Evolutionary conservation across 768 basidiomycete genomes (phyloP).

Genomic region (Boletellus emodensis): DNA sequence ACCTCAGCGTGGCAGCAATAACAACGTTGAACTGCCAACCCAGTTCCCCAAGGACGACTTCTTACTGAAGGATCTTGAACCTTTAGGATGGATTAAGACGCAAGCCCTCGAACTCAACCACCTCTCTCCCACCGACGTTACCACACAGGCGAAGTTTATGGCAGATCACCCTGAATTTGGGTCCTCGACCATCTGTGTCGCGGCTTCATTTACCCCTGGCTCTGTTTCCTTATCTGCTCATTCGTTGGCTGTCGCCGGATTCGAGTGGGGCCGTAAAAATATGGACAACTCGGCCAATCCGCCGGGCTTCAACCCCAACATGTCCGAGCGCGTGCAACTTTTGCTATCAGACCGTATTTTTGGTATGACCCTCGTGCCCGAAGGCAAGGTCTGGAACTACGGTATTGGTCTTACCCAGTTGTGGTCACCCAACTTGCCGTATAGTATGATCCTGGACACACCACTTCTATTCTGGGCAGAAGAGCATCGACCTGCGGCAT

Average conservation of each 20-base stretch:
- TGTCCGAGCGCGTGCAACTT: conserved; percentile 94
- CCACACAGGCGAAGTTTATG: conserved; percentile 95
- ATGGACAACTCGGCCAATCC: conserved; percentile 81
- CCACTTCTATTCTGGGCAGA: conserved; percentile 95
- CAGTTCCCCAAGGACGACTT: conserved; percentile 93
- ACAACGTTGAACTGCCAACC: conserved; percentile 84
- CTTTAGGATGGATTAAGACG: conserved; percentile 95
- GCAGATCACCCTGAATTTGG: conserved; percentile 94
- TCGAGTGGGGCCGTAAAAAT: conserved; percentile 98
- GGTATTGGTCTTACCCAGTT: conserved; percentile 90
- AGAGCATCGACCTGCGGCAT: conserved; percentile 90
- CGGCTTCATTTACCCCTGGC: conserved; percentile 95
- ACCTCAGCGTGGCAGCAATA: conserved; percentile 96
- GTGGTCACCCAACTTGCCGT: conserved; percentile 80
- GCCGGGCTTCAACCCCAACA: conserved; percentile 94
- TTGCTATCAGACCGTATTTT: conserved; percentile 93
- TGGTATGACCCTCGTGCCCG: conserved; percentile 92
- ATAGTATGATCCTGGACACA: conserved; percentile 85
- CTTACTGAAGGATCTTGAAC: conserved; percentile 91
- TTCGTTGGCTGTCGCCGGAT: conserved; percentile 84
- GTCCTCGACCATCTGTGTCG: conserved; percentile 88
- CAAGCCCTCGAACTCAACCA: conserved; percentile 91
- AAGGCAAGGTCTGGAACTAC: conserved; percentile 96
- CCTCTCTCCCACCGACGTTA: conserved; percentile 89
- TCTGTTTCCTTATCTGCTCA: conserved; percentile 95